These are phyloP conservation scores for Aspergillus baeticus DNA, from an alignment of 495 filamentous ascomycete species.

Conservation along the genomic window DNA sequence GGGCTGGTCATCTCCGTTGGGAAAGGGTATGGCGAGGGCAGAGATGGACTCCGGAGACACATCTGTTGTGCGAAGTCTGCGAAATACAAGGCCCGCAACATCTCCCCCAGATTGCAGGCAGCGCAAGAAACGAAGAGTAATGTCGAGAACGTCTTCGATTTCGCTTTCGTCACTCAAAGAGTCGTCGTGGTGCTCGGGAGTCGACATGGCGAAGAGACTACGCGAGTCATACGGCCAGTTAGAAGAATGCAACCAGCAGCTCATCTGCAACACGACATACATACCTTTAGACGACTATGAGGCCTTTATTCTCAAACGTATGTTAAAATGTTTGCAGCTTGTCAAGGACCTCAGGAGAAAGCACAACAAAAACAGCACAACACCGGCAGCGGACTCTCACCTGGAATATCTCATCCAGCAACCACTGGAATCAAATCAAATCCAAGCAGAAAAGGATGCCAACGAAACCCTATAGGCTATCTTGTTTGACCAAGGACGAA, in stretches of 20 bases:
- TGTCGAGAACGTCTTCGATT: neutral
- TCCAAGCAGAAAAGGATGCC: neutral
- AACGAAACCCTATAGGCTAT: neutral
- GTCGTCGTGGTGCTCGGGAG: neutral
- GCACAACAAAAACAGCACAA: neutral
- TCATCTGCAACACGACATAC: neutral
- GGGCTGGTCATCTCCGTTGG: neutral
- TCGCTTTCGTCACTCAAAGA: neutral
- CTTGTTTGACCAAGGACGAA: neutral
- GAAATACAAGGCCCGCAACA: neutral
- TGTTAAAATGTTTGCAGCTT: no score
- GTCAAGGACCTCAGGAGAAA: neutral
- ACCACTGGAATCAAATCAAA: neutral
- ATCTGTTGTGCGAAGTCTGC: neutral
- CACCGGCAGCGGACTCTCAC: neutral
- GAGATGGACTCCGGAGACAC: neutral
- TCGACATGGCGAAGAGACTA: neutral
- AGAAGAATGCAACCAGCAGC: neutral
- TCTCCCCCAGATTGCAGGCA: neutral
- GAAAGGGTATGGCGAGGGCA: no score
- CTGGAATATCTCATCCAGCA: neutral
- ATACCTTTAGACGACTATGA: neutral
- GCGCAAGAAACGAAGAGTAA: neutral
- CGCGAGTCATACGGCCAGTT: neutral
- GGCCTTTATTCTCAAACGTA: no score